Evolutionary conservation across 2,329 filamentous ascomycete species (phyloP).

Genomic region (Blastomyces percursus): DNA sequence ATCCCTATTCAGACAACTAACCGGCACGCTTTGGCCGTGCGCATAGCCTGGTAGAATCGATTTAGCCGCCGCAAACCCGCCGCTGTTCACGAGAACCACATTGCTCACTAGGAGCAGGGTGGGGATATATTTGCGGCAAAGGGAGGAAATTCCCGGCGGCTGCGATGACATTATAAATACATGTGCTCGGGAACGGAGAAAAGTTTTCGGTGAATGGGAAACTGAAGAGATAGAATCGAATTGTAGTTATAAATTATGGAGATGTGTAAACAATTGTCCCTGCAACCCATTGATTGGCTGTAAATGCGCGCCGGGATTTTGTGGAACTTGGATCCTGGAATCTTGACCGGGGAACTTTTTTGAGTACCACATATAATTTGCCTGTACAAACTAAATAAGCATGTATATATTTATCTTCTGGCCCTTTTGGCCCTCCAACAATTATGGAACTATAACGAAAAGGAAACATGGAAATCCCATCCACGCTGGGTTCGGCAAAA

Average conservation of each 20-base stretch:
- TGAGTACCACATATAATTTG: too few relatives aligned
- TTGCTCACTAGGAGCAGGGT: slow-evolving; percentile 4
- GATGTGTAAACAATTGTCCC: background rate
- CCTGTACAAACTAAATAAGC: too few relatives aligned
- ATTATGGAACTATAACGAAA: too few relatives aligned
- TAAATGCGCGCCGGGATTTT: too few relatives aligned
- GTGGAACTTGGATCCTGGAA: too few relatives aligned
- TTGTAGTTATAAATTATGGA: background rate
- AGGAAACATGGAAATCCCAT: background rate
- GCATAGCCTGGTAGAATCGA: slow-evolving; percentile 29
- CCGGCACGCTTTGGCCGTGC: slow-evolving; percentile 40
- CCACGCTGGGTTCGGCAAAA: background rate
- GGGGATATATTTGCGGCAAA: slow-evolving; percentile 4
- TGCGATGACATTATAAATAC: slow-evolving; percentile 12
- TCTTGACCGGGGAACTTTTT: too few relatives aligned
- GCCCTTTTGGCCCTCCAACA: too few relatives aligned
- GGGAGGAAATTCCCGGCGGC: background rate
- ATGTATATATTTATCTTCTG: too few relatives aligned
- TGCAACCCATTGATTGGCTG: background rate
- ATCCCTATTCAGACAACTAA: slow-evolving; percentile 42
- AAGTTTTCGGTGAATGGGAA: background rate
- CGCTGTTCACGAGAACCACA: background rate
- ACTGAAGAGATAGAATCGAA: too few relatives aligned
- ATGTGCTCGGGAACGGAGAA: background rate
- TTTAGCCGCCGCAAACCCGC: background rate